Percentiles rank a stretch among this genome's conserved stretches.
Conservation (phyloP, 192 early-diverging fungal species). For the Jimgerdemannia lactiflua region DNA sequence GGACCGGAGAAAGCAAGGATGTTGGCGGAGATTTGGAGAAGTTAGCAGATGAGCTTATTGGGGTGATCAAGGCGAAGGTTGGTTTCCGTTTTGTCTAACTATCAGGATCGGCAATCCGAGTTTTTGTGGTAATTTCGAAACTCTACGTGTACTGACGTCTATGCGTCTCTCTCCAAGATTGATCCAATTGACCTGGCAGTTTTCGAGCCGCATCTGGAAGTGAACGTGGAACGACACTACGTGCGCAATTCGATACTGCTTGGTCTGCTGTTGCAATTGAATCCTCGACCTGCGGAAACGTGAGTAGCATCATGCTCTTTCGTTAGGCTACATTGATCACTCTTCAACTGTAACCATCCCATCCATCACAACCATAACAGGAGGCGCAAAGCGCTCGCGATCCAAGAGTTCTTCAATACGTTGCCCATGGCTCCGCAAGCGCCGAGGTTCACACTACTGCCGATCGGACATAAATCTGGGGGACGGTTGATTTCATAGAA, state of each 20-base stretch:
- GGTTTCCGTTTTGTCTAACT: neutral
- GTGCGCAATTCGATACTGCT: conserved; percentile 49
- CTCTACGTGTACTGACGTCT: neutral
- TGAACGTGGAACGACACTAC: conserved; percentile 58
- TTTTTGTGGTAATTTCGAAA: too few relatives aligned
- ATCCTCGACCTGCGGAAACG: neutral
- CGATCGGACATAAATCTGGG: neutral
- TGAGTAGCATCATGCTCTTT: neutral
- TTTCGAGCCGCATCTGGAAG: conserved; percentile 43
- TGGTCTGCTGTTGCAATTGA: conserved; percentile 36
- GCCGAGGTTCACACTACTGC: neutral
- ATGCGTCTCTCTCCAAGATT: conserved; percentile 40
- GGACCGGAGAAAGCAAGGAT: conserved; percentile 12
- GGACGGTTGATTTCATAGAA: neutral
- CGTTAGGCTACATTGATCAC: neutral
- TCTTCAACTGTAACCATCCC: neutral
- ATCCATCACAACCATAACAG: neutral
- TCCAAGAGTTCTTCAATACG: neutral
- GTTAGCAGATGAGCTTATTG: conserved; percentile 14
- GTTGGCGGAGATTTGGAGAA: neutral
- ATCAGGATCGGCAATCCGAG: too few relatives aligned
- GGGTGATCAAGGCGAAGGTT: conserved; percentile 31
- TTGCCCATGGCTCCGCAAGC: neutral
- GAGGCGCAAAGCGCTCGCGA: neutral
- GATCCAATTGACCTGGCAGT: conserved; percentile 63